Evolutionary conservation across 768 basidiomycete genomes (phyloP).

Genomic region (Artomyces pyxidatus): DNA sequence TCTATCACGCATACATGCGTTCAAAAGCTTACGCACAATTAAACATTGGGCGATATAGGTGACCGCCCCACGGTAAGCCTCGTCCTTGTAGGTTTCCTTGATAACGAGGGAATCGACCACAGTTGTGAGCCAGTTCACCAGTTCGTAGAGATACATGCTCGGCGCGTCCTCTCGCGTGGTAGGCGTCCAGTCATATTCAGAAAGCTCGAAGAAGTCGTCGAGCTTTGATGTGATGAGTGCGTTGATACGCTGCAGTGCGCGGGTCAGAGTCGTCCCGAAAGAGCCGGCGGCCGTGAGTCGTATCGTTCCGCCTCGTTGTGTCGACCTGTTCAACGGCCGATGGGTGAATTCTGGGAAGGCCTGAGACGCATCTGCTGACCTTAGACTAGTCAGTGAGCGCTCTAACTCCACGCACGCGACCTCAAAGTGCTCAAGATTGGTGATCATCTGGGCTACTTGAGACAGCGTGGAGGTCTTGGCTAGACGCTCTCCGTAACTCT

Average conservation of each 20-base stretch:
- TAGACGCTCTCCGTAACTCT: conserved; percentile 68
- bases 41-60: conserved; percentile 80
- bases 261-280: conserved; percentile 61
- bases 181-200: conserved; percentile 93
- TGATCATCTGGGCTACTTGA: conserved; percentile 88
- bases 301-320: conserved; percentile 77
- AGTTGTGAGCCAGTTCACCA: conserved; percentile 93
- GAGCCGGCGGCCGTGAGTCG: conserved; percentile 52
- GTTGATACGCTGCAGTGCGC: conserved; percentile 69
- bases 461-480: conserved; percentile 70
- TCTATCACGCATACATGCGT: too few species aligned
- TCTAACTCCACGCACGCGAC: conserved; percentile 80
- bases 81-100: conserved; percentile 79
- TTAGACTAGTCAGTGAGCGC: conserved; percentile 71
- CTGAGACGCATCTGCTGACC: conserved; percentile 35
- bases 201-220: conserved; percentile 90
- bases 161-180: conserved; percentile 61
- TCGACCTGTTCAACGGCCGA: conserved; percentile 42
- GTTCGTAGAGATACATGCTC: conserved; percentile 91
- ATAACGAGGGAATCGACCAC: conserved; percentile 87
- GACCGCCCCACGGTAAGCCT: conserved; percentile 85
- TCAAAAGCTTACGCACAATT: conserved; percentile 62
- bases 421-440: conserved; percentile 90
- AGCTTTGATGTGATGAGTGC: conserved; percentile 84
- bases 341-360: neutral